Percentiles rank a stretch among this genome's conserved stretches.
phyloP scores from a whole-genome alignment of 768 basidiomycete genomes.

The Naganishia antarctica region DNA sequence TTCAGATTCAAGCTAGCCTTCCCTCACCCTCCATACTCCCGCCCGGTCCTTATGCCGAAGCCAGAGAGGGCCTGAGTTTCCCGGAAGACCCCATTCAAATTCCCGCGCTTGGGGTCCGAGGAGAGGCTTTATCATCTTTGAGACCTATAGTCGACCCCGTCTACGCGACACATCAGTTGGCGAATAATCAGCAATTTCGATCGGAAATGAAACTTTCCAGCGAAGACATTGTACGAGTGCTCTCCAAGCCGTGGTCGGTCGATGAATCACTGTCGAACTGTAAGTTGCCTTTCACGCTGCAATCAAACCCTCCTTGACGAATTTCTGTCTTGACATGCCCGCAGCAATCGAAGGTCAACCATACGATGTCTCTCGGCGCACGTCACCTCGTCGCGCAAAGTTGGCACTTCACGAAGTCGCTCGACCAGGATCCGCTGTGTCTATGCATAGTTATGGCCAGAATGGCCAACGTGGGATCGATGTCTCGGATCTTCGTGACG shows the following conservation, averaged over 20 bases:
- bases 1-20: constrained; percentile 6
- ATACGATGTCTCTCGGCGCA: constrained; percentile 8
- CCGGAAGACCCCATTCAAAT: constrained; percentile 39
- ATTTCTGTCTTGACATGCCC: background rate
- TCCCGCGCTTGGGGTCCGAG: constrained; percentile 4
- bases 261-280: constrained; percentile 70
- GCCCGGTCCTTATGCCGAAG: constrained; percentile 5
- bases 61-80: constrained; percentile 2
- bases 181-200: constrained; percentile 57
- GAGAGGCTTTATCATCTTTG: constrained; percentile 10
- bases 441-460: constrained; percentile 16
- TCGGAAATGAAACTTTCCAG: constrained; percentile 56
- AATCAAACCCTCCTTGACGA: too few species aligned
- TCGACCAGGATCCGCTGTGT: constrained; percentile 15
- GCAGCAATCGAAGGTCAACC: constrained; percentile 8
- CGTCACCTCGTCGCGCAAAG: constrained; percentile 9
- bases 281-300: too few species aligned
- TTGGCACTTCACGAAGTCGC: background rate
- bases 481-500: constrained; percentile 80
- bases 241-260: constrained; percentile 62
- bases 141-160: constrained; percentile 56
- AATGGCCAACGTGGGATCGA: constrained; percentile 61
- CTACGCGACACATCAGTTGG: constrained; percentile 58
- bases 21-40: constrained; percentile 18
- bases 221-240: background rate